Percentiles rank a stretch among this genome's conserved stretches.
Evolutionary conservation across 768 basidiomycete genomes (phyloP).

Genomic region (Astraeus odoratus): DNA sequence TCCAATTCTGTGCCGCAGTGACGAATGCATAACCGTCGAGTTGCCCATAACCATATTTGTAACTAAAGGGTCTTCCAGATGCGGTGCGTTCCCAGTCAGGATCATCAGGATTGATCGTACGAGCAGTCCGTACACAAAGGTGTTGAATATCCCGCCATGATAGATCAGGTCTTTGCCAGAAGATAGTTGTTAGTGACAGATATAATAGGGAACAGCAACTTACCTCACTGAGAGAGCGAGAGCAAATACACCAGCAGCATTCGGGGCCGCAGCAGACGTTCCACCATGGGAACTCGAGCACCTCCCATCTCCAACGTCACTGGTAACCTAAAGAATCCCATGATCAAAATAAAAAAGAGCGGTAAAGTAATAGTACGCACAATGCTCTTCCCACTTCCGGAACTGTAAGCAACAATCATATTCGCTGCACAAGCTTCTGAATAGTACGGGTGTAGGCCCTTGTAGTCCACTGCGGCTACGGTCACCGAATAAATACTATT

Average conservation of each 20-base stretch:
- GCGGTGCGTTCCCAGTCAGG: slow-evolving; percentile 91
- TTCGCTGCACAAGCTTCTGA: slow-evolving; percentile 98
- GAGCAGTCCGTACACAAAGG: slow-evolving; percentile 70
- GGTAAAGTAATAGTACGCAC: slow-evolving; percentile 41
- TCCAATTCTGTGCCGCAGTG: slow-evolving; percentile 74
- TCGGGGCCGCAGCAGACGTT: slow-evolving; percentile 96
- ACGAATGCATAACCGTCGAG: slow-evolving; percentile 82
- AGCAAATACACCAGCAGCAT: slow-evolving; percentile 90
- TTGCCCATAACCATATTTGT: slow-evolving; percentile 95
- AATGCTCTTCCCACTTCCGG: slow-evolving; percentile 89
- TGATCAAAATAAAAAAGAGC: slow-evolving; percentile 9
- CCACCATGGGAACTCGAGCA: slow-evolving; percentile 87
- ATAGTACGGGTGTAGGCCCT: slow-evolving; percentile 92
- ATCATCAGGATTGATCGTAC: slow-evolving; percentile 78
- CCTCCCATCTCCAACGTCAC: slow-evolving; percentile 79
- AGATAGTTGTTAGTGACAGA: slow-evolving; percentile 1
- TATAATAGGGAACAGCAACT: slow-evolving; percentile 14
- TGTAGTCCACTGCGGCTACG: slow-evolving; percentile 90
- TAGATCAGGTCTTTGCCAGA: slow-evolving; percentile 70
- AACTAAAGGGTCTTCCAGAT: slow-evolving; percentile 46
- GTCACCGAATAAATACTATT: slow-evolving; percentile 97
- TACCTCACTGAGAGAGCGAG: slow-evolving; percentile 85
- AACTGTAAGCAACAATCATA: slow-evolving; percentile 93
- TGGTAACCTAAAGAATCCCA: slow-evolving; percentile 66
- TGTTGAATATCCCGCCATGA: slow-evolving; percentile 97